Evolutionary conservation across 176 grass and related monocot genomes (phyloP), one percentile per base, ranked within the genome.

Genomic region (Zea luxurians): DNA sequence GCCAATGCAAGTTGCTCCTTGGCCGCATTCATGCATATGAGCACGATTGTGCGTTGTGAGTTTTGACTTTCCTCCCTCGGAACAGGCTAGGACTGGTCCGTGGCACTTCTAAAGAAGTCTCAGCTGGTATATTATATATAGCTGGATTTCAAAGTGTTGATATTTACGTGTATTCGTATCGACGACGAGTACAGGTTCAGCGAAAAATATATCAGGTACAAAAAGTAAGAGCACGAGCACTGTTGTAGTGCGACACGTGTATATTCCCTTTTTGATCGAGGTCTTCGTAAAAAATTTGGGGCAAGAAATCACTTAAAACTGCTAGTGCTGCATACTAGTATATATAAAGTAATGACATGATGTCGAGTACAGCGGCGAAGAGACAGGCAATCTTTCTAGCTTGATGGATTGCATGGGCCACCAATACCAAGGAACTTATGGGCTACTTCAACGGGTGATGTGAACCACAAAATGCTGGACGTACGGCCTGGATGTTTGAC

Each of bases 391-490:
- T 7, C 17, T 58, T 6, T 0, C 16, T 7, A 58, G 17, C 54
- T n/a, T 60, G 8, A 21, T 71, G 4, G n/a, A 74, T 27, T 27
- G 27, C 27, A 27, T 27, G 27, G 27, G 27, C 27, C 27, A 27
- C 27, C 27, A 27, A 27, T 27, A 34, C 10, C 61, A 62, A 40
- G 37, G n/a, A 76, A 17, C 77, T 66, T 35, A 15, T 81, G 72
- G 72, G 73, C 57, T 82, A 82, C 80, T 78, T 52, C 48, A 2
- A 20, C 9, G 78, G 13, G 66, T 20, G 82, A 68, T 66, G 49
- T 67, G 71, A 85, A 27, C 87, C 82, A 77, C 72, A 80, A 65
- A 42, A 72, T 73, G 58, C 16, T n/a, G 40, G 21, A 46, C 12
- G 61, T 1, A 2, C 41, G 3, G 7, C 45, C 45, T 63, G 58